These are phyloP conservation scores for Cytospora piceae DNA, from an alignment of 2,329 filamentous ascomycete genomes.

Conservation along the genomic window DNA sequence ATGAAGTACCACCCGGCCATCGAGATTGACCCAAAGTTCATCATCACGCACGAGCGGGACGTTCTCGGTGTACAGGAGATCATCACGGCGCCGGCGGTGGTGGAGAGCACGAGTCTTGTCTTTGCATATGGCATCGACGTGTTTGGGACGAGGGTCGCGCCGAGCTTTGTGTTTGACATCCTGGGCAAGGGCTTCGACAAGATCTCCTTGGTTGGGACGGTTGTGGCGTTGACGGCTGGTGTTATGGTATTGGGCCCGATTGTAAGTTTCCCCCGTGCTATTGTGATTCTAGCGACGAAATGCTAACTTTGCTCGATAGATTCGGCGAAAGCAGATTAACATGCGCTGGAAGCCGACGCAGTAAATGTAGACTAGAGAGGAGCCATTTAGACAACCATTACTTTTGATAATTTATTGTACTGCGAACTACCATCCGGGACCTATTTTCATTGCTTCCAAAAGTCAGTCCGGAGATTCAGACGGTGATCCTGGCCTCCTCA, in stretches of 20 bases:
- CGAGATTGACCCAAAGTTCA: slow-evolving; percentile 80
- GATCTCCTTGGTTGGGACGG: slow-evolving; percentile 79
- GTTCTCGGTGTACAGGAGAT: slow-evolving; percentile 76
- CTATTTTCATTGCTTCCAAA: background rate
- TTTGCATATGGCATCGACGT: slow-evolving; percentile 88
- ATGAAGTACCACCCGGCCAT: slow-evolving; percentile 75
- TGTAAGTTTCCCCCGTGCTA: slow-evolving; percentile 58
- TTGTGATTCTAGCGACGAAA: slow-evolving; percentile 6
- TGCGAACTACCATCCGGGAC: background rate
- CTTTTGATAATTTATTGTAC: background rate
- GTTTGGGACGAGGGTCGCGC: slow-evolving; percentile 84
- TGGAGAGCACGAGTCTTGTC: slow-evolving; percentile 91
- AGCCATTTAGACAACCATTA: background rate
- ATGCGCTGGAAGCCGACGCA: slow-evolving; percentile 57
- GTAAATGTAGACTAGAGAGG: slow-evolving; percentile 33
- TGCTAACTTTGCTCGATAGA: slow-evolving; percentile 47
- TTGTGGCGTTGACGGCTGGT: slow-evolving; percentile 76
- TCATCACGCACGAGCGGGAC: slow-evolving; percentile 81
- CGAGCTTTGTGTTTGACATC: slow-evolving; percentile 89
- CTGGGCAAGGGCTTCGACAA: slow-evolving; percentile 94
- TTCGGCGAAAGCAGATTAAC: slow-evolving; percentile 71
- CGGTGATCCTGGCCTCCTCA: background rate
- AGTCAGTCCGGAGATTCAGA: slow-evolving; percentile 14
- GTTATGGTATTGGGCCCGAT: slow-evolving; percentile 81
- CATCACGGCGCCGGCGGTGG: slow-evolving; percentile 73